Evolutionary conservation across 2,329 filamentous ascomycete species (phyloP).

Genomic region (Ophiostoma ips): DNA sequence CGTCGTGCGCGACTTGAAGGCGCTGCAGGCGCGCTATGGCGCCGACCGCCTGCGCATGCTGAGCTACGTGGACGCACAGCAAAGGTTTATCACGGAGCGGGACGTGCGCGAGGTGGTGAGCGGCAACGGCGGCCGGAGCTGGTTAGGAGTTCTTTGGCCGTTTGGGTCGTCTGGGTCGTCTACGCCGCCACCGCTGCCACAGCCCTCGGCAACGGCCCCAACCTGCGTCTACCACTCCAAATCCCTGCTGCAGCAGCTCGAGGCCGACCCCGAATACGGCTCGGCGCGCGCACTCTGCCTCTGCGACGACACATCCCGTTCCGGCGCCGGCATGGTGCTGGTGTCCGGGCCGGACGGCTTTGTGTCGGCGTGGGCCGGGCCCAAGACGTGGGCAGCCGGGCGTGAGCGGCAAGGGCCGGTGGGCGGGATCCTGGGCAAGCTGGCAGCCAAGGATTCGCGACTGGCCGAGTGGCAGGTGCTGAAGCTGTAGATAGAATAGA

Average conservation of each 20-base stretch:
- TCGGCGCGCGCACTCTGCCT: conserved; percentile 13
- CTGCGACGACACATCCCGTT: conserved; percentile 21
- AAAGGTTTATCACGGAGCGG: conserved; percentile 44
- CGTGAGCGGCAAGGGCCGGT: conserved; percentile 62
- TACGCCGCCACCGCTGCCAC: not conserved
- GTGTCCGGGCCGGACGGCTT: conserved; percentile 90
- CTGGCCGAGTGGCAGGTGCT: conserved; percentile 36
- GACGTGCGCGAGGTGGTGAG: conserved; percentile 25
- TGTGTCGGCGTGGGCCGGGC: conserved; percentile 63
- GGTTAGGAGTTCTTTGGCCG: not conserved
- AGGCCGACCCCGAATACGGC: not conserved
- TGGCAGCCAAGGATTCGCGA: conserved; percentile 34
- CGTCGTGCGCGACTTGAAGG: conserved; percentile 49
- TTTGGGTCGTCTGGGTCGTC: not conserved
- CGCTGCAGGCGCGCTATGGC: conserved; percentile 46
- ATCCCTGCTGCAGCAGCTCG: not conserved
- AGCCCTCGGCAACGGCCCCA: not conserved
- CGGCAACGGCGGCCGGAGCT: not conserved
- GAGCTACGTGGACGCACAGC: conserved; percentile 75
- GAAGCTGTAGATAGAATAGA: conserved; percentile 28
- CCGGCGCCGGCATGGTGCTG: conserved; percentile 47
- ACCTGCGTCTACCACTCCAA: conserved; percentile 9
- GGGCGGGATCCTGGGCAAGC: conserved; percentile 48
- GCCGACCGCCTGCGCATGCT: conserved; percentile 47
- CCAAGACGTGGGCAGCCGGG: conserved; percentile 62